These are phyloP conservation scores for Cordia subcordata DNA, from an alignment of 257 asterid genomes.

Conservation along the genomic window DNA sequence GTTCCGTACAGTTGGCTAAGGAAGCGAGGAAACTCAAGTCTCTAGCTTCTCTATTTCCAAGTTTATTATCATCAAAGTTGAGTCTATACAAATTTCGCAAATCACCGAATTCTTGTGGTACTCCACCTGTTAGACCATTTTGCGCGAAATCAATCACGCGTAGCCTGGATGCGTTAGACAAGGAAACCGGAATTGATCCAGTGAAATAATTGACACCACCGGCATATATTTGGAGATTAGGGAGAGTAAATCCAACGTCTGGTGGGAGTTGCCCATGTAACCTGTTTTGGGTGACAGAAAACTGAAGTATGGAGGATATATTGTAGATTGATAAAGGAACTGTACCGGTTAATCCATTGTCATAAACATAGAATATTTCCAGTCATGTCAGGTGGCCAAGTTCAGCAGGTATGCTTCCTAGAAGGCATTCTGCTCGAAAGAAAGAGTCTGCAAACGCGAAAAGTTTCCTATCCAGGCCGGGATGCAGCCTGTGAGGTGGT, in stretches of 20 bases:
- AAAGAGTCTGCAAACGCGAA: constrained; percentile 7
- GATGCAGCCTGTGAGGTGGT: constrained; percentile 19
- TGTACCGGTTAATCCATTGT: constrained; percentile 14
- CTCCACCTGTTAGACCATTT: constrained; percentile 11
- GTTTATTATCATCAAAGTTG: constrained; percentile 14
- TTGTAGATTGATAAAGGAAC: constrained; percentile 19
- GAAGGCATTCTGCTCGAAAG: constrained; percentile 7
- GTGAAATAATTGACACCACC: constrained; percentile 18
- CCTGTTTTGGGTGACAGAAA: constrained; percentile 13
- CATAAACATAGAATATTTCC: constrained; percentile 1
- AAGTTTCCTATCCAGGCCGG: constrained; percentile 25
- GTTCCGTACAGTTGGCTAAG: constrained; percentile 21
- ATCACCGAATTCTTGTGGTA: constrained; percentile 14
- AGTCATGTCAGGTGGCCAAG: constrained; percentile 10
- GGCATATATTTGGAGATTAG: constrained; percentile 14
- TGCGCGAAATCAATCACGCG: constrained; percentile 12
- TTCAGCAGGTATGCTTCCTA: constrained; percentile 19
- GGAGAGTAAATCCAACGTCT: constrained; percentile 19
- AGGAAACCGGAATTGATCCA: constrained; percentile 24
- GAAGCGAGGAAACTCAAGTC: constrained; percentile 18
- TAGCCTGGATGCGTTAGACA: constrained; percentile 26
- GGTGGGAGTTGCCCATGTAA: constrained; percentile 16
- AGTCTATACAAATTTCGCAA: constrained; percentile 10
- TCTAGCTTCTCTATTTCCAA: constrained; percentile 15
- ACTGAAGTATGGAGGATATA: constrained; percentile 9